Base-by-base conservation (phyloP, 2,329 filamentous ascomycete species). In the Fusarium subtropicale region DNA sequence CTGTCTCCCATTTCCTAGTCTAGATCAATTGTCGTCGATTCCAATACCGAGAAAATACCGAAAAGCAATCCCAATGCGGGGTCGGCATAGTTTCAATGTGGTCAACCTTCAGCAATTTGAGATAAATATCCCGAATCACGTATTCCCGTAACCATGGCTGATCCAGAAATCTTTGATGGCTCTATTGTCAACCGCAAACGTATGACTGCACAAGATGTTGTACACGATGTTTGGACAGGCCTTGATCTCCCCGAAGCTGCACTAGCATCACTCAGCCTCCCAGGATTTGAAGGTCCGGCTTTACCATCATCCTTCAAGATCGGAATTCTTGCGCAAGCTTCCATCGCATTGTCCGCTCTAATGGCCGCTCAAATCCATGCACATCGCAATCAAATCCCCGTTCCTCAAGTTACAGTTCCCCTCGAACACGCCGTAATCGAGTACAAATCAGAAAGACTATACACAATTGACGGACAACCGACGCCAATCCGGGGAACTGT, bases 221-320 rank as follows among this genome's bases (percentile, higher is more conserved):
- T 68, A 5, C 20, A 52, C 4, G 68, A 73, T 3, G 22, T 73
- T 22, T 73, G 70, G 71, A 33, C 3, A 2, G 63, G 67, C 1
- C 63, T 76, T 0, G 18, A 28, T 13, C 64, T 75, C 1, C 74
- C 74, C 0, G 7, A 33, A 3, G 22, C 39, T 2, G 41, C 64
- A 1, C 50, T 73, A 9, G 8, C 33, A 20, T 56, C 66, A 5
- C 30, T 76, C 12, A 26, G 11, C 3, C 60, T 76, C 13, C 61
- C 72, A 4, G 64, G 61, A 1, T 20, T 54, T 20, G 18, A 57
- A 24, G 51, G 39, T 1, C 74, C 77, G 7, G 77, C 76, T 5
- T 73, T 81, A 2, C 81, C 82, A 1, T 88, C 85, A 2, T 88
- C 86, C 0, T 88, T 84, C 79, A 87, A 86, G 59, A 81, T 88